A percentile compares a stretch with the other conserved stretches of the same genome.
These are phyloP conservation scores for Lycium ferocissimum DNA, from an alignment of 257 asterid species.

Conservation along the genomic window DNA sequence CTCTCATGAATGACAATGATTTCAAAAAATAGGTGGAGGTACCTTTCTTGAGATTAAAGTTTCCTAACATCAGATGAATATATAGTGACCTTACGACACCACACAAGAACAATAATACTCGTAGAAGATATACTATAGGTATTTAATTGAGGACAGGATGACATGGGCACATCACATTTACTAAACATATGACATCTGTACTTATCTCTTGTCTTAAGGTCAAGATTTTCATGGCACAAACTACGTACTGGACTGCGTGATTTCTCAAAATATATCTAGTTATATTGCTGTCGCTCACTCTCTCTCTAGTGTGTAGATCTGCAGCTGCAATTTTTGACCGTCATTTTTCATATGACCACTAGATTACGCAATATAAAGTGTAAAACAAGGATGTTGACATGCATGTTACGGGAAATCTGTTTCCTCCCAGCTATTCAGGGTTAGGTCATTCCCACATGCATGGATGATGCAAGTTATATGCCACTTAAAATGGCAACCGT, in stretches of 20 bases:
- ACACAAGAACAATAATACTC: neutral
- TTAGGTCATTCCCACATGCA: slow-evolving; percentile 44
- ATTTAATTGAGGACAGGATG: slow-evolving; percentile 18
- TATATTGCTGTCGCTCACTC: neutral
- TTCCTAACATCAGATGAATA: slow-evolving; percentile 9
- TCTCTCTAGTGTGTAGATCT: slow-evolving; percentile 3
- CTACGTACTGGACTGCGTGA: neutral
- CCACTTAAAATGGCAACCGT: neutral
- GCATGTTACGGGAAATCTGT: slow-evolving; percentile 25
- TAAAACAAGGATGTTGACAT: slow-evolving; percentile 33
- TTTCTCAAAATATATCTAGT: neutral
- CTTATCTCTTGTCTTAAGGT: slow-evolving; percentile 11
- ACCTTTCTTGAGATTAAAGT: slow-evolving; percentile 48
- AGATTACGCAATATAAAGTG: slow-evolving; percentile 38
- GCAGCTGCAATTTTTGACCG: slow-evolving; percentile 47
- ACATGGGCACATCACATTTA: slow-evolving; percentile 11
- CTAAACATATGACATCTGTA: slow-evolving; percentile 25
- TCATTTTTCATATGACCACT: slow-evolving; percentile 28
- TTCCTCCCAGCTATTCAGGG: slow-evolving; percentile 30
- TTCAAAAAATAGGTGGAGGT: slow-evolving; percentile 34
- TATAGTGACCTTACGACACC: neutral
- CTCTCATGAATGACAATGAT: neutral
- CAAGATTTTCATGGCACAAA: neutral
- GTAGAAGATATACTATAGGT: neutral
- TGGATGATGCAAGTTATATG: slow-evolving; percentile 27